Conservation (phyloP, 2,329 filamentous ascomycete genomes). For the Epichloe festucae region DNA sequence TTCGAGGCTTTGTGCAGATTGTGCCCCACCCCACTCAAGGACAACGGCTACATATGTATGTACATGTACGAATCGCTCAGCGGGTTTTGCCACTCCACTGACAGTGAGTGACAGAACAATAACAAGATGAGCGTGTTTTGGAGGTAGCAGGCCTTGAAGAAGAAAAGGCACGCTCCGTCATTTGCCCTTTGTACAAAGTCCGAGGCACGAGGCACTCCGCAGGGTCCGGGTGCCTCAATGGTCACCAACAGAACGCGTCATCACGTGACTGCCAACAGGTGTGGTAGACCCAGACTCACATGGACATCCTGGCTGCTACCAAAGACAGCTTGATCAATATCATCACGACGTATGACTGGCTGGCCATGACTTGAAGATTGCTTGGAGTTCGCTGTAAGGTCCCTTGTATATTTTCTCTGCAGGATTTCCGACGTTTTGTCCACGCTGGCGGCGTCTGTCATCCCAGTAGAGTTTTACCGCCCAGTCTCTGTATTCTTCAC, state of each 20-base stretch:
- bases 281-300: not conserved
- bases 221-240: not conserved
- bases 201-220: not conserved
- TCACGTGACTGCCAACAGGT: conserved; percentile 1
- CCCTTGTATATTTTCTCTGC: too few species aligned
- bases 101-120: not conserved
- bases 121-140: not conserved
- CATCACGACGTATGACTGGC: too few species aligned
- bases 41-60: too few species aligned
- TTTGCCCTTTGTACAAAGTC: not conserved
- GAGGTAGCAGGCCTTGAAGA: not conserved
- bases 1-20: not conserved
- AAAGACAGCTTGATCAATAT: too few species aligned
- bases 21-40: not conserved
- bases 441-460: too few species aligned
- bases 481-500: conserved; percentile 9
- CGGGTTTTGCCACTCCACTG: not conserved
- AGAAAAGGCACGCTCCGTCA: too few species aligned
- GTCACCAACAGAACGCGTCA: conserved; percentile 2
- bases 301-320: too few species aligned
- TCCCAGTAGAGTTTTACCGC: conserved; percentile 20
- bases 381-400: too few species aligned
- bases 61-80: too few species aligned
- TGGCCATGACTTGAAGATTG: too few species aligned
- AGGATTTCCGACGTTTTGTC: too few species aligned